These are phyloP conservation scores for Erysimum cheiranthoides DNA, from an alignment of 345 rosid species.

Conservation along the genomic window DNA sequence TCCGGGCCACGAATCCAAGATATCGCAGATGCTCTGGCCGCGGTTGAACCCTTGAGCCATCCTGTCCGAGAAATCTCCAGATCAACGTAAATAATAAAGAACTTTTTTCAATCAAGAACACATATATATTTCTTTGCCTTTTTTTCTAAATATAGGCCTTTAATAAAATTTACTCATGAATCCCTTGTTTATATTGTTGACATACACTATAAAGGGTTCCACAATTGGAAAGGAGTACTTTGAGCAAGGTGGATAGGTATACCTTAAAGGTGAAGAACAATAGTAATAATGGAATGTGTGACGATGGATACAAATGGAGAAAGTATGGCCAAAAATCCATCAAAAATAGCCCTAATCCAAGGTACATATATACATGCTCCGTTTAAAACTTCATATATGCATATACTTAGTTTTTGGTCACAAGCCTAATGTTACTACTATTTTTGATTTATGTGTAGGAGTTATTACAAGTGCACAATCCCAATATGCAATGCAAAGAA, in stretches of 20 bases:
- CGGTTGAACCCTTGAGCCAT: conserved; percentile 4
- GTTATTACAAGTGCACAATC: conserved; percentile 90
- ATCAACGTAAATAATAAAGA: neutral
- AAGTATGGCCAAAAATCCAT: conserved; percentile 93
- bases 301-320: conserved; percentile 98
- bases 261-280: conserved; percentile 68
- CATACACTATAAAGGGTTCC: conserved; percentile 15
- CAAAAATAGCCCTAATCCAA: conserved; percentile 84
- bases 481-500: conserved; percentile 83
- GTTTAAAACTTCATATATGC: neutral
- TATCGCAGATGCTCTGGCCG: conserved; percentile 55
- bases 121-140: neutral
- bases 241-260: conserved; percentile 65
- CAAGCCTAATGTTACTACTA: neutral
- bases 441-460: conserved; percentile 51
- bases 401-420: neutral
- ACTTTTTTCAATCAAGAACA: neutral
- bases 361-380: conserved; percentile 46
- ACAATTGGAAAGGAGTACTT: conserved; percentile 24
- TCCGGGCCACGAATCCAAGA: conserved; percentile 69
- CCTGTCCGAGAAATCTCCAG: conserved; percentile 11
- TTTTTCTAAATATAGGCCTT: neutral
- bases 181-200: conserved; percentile 13
- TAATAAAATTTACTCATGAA: conserved; percentile 35
- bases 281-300: conserved; percentile 60